Percentiles rank a stretch among this genome's conserved stretches.
Evolutionary conservation across 2,329 filamentous ascomycete species (phyloP).

Genomic region (Xylariaceae sp.): DNA sequence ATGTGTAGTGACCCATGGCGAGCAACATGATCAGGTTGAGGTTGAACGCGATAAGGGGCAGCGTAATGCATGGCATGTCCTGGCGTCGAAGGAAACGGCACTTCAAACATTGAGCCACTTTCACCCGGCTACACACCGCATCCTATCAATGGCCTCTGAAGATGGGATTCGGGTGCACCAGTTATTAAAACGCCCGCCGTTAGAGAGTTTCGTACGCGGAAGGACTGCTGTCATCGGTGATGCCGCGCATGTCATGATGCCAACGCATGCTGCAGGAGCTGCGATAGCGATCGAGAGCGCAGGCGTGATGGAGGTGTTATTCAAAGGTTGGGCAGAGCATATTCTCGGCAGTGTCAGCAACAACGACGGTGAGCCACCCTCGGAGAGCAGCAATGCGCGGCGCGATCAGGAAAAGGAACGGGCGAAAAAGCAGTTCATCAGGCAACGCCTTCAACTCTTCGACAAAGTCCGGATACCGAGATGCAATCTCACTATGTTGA

Average conservation of each 20-base stretch:
- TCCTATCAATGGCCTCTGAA: slow-evolving; percentile 17
- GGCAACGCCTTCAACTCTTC: slow-evolving; percentile 15
- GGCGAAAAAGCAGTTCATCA: slow-evolving; percentile 4
- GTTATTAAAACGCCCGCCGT: slow-evolving; percentile 16
- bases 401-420: neutral
- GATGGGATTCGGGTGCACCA: slow-evolving; percentile 20
- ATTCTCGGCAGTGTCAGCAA: neutral
- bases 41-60: neutral
- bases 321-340: neutral
- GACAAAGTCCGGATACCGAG: slow-evolving; percentile 18
- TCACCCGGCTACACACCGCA: slow-evolving; percentile 12
- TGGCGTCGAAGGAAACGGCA: slow-evolving; percentile 8
- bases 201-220: slow-evolving; percentile 20
- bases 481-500: slow-evolving; percentile 20
- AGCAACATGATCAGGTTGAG: neutral
- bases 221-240: slow-evolving; percentile 17
- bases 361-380: neutral
- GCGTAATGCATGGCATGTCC: slow-evolving; percentile 12
- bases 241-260: slow-evolving; percentile 21
- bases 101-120: slow-evolving; percentile 14
- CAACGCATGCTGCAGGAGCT: slow-evolving; percentile 19
- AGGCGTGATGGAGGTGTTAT: slow-evolving; percentile 14
- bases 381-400: neutral
- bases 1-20: neutral
- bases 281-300: slow-evolving; percentile 19